Conservation (phyloP, 2,329 filamentous ascomycete species). For the Lecanicillium sp. region DNA sequence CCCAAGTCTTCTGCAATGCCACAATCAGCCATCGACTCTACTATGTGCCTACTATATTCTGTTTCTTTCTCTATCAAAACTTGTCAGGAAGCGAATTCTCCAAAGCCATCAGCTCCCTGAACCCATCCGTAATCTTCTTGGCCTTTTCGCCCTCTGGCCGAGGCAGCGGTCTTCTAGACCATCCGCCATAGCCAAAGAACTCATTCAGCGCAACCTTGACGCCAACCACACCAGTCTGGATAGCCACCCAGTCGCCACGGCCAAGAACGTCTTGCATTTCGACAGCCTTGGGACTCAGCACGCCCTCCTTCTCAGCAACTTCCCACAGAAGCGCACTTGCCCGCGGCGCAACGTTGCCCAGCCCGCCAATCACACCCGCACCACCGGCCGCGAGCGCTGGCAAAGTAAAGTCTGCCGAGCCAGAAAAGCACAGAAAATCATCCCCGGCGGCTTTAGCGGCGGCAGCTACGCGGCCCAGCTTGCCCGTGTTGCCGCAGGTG, state of each 20-base stretch:
- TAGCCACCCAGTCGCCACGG: conserved; percentile 63
- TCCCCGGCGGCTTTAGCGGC: conserved; percentile 36
- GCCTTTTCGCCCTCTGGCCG: conserved; percentile 9
- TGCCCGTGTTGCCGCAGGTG: conserved; percentile 63
- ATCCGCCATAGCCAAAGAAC: conserved; percentile 62
- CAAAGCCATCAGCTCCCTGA: conserved; percentile 14
- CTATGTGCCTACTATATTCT: no score
- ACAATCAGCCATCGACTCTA: no score
- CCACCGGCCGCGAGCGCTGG: conserved; percentile 61
- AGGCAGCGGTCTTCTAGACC: conserved; percentile 20
- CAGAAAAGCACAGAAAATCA: conserved; percentile 61
- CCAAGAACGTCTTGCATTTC: conserved; percentile 58
- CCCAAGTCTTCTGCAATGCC: no score
- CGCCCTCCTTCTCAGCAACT: conserved; percentile 45
- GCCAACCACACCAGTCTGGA: conserved; percentile 62
- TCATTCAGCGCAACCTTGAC: conserved; percentile 60
- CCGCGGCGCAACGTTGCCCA: conserved; percentile 64
- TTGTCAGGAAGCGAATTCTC: conserved; percentile 11
- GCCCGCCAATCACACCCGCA: conserved; percentile 62
- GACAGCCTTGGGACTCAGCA: conserved; percentile 47
- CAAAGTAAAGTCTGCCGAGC: conserved; percentile 64
- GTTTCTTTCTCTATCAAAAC: neutral
- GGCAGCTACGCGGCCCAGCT: conserved; percentile 55
- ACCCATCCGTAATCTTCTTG: conserved; percentile 11
- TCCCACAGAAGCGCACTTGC: conserved; percentile 54